Base-by-base conservation (phyloP, 2,329 filamentous ascomycete species). In the Alternaria gansuensis region DNA sequence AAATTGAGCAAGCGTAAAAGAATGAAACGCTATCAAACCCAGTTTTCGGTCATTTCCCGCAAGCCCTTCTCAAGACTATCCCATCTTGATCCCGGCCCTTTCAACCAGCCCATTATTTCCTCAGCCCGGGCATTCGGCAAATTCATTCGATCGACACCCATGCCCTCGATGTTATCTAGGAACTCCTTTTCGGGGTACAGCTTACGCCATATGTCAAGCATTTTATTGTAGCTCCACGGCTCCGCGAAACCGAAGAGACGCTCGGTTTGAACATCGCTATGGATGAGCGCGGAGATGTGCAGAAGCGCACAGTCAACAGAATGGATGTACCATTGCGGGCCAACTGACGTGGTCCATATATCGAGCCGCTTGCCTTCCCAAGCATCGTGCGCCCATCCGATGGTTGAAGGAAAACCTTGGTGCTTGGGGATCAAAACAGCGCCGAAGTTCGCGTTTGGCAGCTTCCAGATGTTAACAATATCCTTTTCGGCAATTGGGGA, bases 211-310 rank as follows among this genome's bases (percentile, higher is more conserved):
- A 79, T 70, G 0, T 57, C 64, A 9, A 84, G 61, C 14, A 85
- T 63, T 2, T 79, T 66, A 21, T 83, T 82, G 71, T 79, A 83
- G 44, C 76, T 83, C 55, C 78, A 82, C 0, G 78, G 79, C 2
- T 78, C 74, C 0, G 82, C 83, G 51, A 83, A 85, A 1, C 76
- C 85, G 65, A 87, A 85, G 8, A 88, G 69, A 1, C 86, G 80
- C 65, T 87, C 81, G 0, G 78, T 77, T 2, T 73, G 59, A 0
- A 86, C 78, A 0, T 78, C 74, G 0, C 78, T 75, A 23, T 84
- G 75, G 0, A 85, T 75, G 7, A 84, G 73, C 0, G 82, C 85
- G 3, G 82, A 81, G 3, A 87, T 76, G 39, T 87, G 85, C 0
- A 88, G 69, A 0, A 81, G 74, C 0, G 83, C 85, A 36, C 56